Conservation (phyloP, 1,139 yeast genomes). For the Hyphopichia fennica region DNA sequence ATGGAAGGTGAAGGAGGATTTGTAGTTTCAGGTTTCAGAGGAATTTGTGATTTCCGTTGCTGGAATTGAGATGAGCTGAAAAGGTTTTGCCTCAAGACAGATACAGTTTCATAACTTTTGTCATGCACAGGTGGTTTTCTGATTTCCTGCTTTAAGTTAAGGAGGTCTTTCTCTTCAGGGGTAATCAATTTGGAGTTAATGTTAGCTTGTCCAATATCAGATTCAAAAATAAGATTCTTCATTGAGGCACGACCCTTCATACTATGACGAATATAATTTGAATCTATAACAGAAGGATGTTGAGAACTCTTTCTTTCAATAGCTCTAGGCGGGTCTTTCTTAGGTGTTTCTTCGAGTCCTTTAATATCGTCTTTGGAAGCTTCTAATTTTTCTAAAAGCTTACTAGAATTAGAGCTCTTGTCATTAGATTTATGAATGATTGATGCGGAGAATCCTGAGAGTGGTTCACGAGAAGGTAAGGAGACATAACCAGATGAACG, state of each 20-base stretch:
- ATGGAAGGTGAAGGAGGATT: background rate
- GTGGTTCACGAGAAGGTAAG: slow-evolving; percentile 4
- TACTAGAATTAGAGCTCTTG: background rate
- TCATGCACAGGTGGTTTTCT: background rate
- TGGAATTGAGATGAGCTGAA: background rate
- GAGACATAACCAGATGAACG: slow-evolving; percentile 4
- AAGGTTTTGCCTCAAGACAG: background rate
- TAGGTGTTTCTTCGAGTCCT: background rate
- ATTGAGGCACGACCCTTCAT: background rate
- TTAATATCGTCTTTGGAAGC: slow-evolving; percentile 1
- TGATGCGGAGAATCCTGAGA: slow-evolving; percentile 1
- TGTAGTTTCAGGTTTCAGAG: background rate
- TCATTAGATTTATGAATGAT: background rate
- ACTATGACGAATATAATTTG: slow-evolving; percentile 3
- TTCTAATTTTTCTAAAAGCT: slow-evolving; percentile 1
- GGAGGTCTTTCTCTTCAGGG: background rate
- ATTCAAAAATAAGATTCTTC: background rate
- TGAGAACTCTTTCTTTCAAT: background rate
- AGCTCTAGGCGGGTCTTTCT: no score
- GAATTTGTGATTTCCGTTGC: background rate
- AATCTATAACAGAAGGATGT: slow-evolving; percentile 1
- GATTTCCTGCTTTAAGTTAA: no score
- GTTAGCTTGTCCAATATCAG: background rate
- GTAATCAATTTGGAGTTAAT: no score
- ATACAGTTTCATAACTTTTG: background rate